Base-by-base conservation (phyloP, 805 yeast genomes). In the Priceomyces haplophilus region DNA sequence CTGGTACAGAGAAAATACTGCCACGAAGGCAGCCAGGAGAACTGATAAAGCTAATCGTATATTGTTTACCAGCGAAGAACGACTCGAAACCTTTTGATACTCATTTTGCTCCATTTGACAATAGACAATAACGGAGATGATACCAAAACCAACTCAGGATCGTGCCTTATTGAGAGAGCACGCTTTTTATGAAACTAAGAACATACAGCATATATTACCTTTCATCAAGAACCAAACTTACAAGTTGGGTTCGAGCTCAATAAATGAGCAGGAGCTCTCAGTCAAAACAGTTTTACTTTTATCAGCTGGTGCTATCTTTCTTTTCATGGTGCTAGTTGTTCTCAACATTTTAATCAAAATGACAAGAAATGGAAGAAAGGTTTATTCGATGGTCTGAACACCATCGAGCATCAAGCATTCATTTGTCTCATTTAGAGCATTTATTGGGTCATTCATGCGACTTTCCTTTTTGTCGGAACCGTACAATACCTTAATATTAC, bases 111-210 rank as follows among this genome's bases (percentile, higher is more conserved):
- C n/a, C n/a, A n/a, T n/a, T n/a, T n/a, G n/a, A n/a, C n/a, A n/a
- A n/a, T n/a, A n/a, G n/a, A n/a, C n/a, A n/a, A n/a, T n/a, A n/a
- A 21, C 23, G 24, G 13, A 25, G 23, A 55, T 55, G 60, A 48
- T 55, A 18, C 62, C 62, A 11, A 43, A 44, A 30, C 61, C 62
- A n/a, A 42, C 52, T 5, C 23, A 43, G 20, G 62, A 57, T 36
- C 27, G 32, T 6, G 37, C 40, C 25, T 47, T 57, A 40, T 47
- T 57, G 37, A 38, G 47, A 34, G 67, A 62, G 38, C 65, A 62
- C 49, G 56, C 55, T 13, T 62, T 56, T 50, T 60, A 62, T 41
- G 64, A 59, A 11, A 47, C 63, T 0, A 65, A 64, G 15, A 56
- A 59, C 40, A 37, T 54, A 18, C 56, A 55, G 37, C 48, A 56